Evolutionary conservation across 805 yeast species (phyloP), one percentile per base, ranked within the genome.

Genomic region (Cyberlindnera euphorbiae): DNA sequence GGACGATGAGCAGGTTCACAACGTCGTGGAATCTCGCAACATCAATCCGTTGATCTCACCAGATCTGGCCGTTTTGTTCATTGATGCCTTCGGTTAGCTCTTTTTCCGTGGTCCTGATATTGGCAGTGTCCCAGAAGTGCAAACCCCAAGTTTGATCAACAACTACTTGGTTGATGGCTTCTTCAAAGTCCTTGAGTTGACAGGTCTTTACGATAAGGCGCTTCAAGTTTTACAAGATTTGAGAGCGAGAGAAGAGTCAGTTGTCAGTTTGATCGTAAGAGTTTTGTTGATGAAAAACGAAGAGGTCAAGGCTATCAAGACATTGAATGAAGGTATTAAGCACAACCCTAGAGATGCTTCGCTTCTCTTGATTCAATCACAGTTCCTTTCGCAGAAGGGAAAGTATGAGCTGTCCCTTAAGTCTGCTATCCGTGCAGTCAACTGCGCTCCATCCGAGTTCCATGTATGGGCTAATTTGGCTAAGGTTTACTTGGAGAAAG

Each of bases 1-100:
- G 34, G 95, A 87, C 34, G 87, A 80, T 30, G 90, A 83, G 59
- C 80, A 61, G 63, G 82, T 64, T 52, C 67, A 70, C 30, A 70
- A 75, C 33, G 71, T 93, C 38, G 95, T 88, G 8, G 95, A 89
- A 55, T 82, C 93, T 26, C 74, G 96, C 46, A 77, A 82, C 41
- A 68, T 86, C 38, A 82, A 87, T 50, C 97, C 97, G 5, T 73
- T 93, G 42, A 54, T 67, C 18, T 62, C 60, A 22, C 62, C 64
- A 8, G 69, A 64, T 21, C 60, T 67, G 11, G 77, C 81, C 3
- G 62, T 63, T 36, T 57, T 60, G 35, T 86, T 86, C 53, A 56
- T 85, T 35, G 62, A 63, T 16, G 84, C 79, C 1, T 83, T 83
- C 55, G 87, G 80, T 56, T 55, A 60, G 35, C 67, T 87, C 40